A percentile compares a stretch with the other conserved stretches of the same genome.
Conservation (phyloP, 371 early-diverging fungal species). For the Umbelopsis sp. region DNA sequence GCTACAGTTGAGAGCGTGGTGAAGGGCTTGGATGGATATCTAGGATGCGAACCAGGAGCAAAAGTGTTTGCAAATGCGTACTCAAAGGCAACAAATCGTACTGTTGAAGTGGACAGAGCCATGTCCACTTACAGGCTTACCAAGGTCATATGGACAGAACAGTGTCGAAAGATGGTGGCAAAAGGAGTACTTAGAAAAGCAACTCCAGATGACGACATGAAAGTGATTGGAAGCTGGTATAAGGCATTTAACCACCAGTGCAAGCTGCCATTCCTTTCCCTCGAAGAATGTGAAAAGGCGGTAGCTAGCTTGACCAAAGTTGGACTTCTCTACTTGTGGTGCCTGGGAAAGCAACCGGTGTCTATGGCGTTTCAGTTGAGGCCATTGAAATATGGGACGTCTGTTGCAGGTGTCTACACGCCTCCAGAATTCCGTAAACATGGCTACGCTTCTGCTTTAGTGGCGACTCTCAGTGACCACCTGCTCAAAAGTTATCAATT, state of each 20-base stretch:
- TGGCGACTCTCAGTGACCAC: conserved; percentile 20
- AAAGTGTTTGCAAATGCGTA: background rate
- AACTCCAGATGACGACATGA: background rate
- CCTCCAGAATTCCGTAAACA: conserved; percentile 12
- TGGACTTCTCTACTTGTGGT: background rate
- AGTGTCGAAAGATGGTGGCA: background rate
- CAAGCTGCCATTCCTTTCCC: background rate
- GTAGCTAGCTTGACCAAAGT: background rate
- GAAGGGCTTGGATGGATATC: background rate
- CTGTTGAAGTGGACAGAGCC: background rate
- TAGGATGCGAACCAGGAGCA: conserved; percentile 11
- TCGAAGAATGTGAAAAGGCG: background rate
- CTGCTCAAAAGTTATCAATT: conserved; percentile 21
- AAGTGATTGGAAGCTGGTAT: conserved; percentile 2
- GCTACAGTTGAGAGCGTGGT: background rate
- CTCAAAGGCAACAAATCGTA: background rate
- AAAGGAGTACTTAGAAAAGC: background rate
- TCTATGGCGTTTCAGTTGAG: conserved; percentile 27
- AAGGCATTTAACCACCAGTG: background rate
- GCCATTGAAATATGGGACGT: conserved; percentile 21
- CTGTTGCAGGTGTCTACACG: conserved; percentile 25
- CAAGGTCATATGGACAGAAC: background rate
- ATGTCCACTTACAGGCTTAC: background rate
- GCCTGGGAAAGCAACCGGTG: conserved; percentile 17
- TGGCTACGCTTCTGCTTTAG: conserved; percentile 22